These are phyloP conservation scores for Leccinum ochraceum DNA, from an alignment of 768 basidiomycete species.

Conservation along the genomic window DNA sequence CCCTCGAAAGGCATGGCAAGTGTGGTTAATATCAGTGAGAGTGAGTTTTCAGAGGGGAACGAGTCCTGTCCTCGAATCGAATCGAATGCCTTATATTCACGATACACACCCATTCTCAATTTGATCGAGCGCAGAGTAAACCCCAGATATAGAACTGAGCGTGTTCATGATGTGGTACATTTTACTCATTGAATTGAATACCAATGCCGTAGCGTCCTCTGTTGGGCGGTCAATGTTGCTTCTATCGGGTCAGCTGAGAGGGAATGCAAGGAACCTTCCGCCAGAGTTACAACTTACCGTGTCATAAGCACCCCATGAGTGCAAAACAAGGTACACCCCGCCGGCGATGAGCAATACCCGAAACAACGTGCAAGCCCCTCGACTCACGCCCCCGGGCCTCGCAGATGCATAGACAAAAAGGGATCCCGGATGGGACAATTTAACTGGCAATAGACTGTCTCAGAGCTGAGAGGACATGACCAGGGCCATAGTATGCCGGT, in stretches of 20 bases:
- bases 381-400: too few relatives aligned
- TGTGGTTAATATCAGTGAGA: background rate
- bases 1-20: constrained; percentile 14
- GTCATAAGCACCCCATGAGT: background rate
- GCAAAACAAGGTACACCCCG: background rate
- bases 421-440: too few relatives aligned
- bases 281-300: background rate
- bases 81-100: background rate
- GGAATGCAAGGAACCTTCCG: background rate
- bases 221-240: too few relatives aligned
- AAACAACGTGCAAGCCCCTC: background rate
- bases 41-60: background rate
- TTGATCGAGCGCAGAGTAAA: background rate
- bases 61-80: background rate
- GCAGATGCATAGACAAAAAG: too few relatives aligned
- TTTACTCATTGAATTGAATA: background rate
- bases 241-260: too few relatives aligned
- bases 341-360: background rate
- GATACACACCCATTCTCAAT: background rate
- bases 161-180: background rate
- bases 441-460: too few relatives aligned
- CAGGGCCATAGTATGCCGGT: too few relatives aligned
- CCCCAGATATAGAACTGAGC: background rate
- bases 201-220: too few relatives aligned
- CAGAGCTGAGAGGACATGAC: too few relatives aligned